A percentile compares a stretch with the other conserved stretches of the same genome.
Conservation (phyloP, 2,329 filamentous ascomycete species). For the Mycogone perniciosa region DNA sequence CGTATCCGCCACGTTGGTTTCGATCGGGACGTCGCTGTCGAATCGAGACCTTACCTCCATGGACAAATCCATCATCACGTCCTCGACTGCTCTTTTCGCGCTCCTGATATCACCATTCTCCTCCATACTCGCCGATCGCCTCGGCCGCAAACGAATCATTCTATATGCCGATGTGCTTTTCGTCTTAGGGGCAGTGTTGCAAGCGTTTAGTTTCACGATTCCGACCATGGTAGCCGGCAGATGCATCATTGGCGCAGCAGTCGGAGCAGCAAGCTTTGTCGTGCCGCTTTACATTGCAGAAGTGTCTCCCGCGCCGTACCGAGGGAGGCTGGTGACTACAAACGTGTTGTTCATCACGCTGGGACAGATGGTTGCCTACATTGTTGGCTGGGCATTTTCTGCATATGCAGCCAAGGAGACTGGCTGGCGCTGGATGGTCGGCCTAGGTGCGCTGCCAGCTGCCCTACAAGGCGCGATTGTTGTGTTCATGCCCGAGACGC, state of each 20-base stretch:
- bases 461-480: conserved; percentile 63
- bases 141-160: conserved; percentile 58
- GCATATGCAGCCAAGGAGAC: conserved; percentile 42
- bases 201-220: conserved; percentile 55
- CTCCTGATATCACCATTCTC: conserved; percentile 58
- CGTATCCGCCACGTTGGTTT: conserved; percentile 62
- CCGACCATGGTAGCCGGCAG: conserved; percentile 60
- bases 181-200: conserved; percentile 57
- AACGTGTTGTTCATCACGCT: conserved; percentile 78
- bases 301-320: conserved; percentile 66
- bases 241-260: conserved; percentile 62
- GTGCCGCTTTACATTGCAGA: conserved; percentile 87
- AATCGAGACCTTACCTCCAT: conserved; percentile 50
- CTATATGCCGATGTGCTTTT: conserved; percentile 62
- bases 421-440: conserved; percentile 91
- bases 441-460: conserved; percentile 73
- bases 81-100: conserved; percentile 61
- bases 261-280: conserved; percentile 74
- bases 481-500: conserved; percentile 75
- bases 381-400: conserved; percentile 71
- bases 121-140: conserved; percentile 55
- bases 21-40: conserved; percentile 54
- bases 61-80: conserved; percentile 66
- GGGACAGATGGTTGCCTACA: conserved; percentile 83
- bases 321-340: conserved; percentile 76